These are phyloP conservation scores for Quambalaria eucalypti DNA, from an alignment of 1,284 basidiomycete genomes.

Conservation along the genomic window DNA sequence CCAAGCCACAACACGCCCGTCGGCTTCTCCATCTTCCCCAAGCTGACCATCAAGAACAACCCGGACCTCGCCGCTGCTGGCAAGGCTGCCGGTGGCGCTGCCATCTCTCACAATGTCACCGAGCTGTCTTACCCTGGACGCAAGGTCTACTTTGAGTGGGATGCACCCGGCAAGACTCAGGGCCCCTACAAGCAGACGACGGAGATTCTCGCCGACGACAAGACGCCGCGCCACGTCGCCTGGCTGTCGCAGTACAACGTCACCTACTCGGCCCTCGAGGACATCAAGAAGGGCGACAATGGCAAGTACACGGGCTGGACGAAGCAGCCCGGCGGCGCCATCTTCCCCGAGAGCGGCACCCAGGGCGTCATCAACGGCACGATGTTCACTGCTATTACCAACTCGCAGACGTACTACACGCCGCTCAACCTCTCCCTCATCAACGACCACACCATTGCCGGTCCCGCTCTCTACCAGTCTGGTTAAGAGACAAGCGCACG, in stretches of 20 bases:
- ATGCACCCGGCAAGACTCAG: slow-evolving; percentile 19
- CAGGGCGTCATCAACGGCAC: slow-evolving; percentile 24
- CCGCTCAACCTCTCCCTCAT: slow-evolving; percentile 25
- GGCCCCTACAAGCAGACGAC: slow-evolving; percentile 32
- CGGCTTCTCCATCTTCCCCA: slow-evolving; percentile 27
- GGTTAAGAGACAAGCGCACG: slow-evolving; percentile 11
- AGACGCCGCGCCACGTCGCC: slow-evolving; percentile 21
- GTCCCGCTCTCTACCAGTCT: slow-evolving; percentile 30
- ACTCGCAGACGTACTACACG: slow-evolving; percentile 15
- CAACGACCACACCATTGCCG: slow-evolving; percentile 26
- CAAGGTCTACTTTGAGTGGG: slow-evolving; percentile 18
- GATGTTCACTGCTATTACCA: slow-evolving; percentile 24
- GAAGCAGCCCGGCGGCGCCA: slow-evolving; percentile 19
- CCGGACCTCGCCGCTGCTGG: slow-evolving; percentile 14
- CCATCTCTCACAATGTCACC: slow-evolving; percentile 28
- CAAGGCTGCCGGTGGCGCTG: slow-evolving; percentile 17
- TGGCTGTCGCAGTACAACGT: slow-evolving; percentile 31
- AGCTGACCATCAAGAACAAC: slow-evolving; percentile 23
- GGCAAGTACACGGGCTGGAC: slow-evolving; percentile 17
- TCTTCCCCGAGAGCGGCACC: slow-evolving; percentile 8
- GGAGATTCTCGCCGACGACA: slow-evolving; percentile 11
- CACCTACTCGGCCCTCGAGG: slow-evolving; percentile 25
- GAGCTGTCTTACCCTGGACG: slow-evolving; percentile 21
- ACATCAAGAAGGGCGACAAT: slow-evolving; percentile 14
- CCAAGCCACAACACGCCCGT: slow-evolving; percentile 23